Percentiles rank a stretch among this genome's conserved stretches.
Conservation (phyloP, 371 early-diverging fungal species). For the Smittium mucronatum region DNA sequence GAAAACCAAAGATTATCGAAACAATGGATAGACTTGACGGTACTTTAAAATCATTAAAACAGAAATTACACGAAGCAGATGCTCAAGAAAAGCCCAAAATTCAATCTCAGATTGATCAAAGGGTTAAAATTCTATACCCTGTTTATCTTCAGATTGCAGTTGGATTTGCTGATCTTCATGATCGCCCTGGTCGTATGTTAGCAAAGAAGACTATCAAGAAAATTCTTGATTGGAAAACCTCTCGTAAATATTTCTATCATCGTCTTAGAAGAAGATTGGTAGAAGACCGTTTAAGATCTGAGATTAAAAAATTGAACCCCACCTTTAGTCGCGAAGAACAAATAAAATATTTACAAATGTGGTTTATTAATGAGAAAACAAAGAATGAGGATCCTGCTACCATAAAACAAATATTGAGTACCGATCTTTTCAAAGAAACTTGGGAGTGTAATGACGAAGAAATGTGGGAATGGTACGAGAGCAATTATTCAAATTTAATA, state of each 20-base stretch:
- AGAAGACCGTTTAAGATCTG: slow-evolving; percentile 55
- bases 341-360: slow-evolving; percentile 35
- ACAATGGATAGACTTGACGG: slow-evolving; percentile 86
- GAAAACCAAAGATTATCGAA: slow-evolving; percentile 76
- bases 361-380: slow-evolving; percentile 39
- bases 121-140: slow-evolving; percentile 77
- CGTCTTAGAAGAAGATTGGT: slow-evolving; percentile 68
- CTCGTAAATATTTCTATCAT: slow-evolving; percentile 88
- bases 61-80: slow-evolving; percentile 27
- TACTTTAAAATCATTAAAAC: slow-evolving; percentile 58
- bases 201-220: slow-evolving; percentile 82
- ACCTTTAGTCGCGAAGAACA: slow-evolving; percentile 28
- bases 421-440: slow-evolving; percentile 13
- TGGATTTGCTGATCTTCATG: slow-evolving; percentile 95
- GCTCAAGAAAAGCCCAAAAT: slow-evolving; percentile 42
- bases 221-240: slow-evolving; percentile 63
- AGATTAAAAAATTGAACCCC: slow-evolving; percentile 35
- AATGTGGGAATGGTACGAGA: slow-evolving; percentile 53
- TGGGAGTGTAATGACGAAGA: slow-evolving; percentile 42
- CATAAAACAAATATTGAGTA: not conserved
- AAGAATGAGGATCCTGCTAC: slow-evolving; percentile 18
- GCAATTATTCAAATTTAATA: slow-evolving; percentile 33
- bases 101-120: slow-evolving; percentile 56
- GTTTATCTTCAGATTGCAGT: slow-evolving; percentile 88
- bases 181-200: slow-evolving; percentile 90